Base-by-base conservation (phyloP, 2,329 filamentous ascomycete genomes). In the Neofusicoccum parvum region DNA sequence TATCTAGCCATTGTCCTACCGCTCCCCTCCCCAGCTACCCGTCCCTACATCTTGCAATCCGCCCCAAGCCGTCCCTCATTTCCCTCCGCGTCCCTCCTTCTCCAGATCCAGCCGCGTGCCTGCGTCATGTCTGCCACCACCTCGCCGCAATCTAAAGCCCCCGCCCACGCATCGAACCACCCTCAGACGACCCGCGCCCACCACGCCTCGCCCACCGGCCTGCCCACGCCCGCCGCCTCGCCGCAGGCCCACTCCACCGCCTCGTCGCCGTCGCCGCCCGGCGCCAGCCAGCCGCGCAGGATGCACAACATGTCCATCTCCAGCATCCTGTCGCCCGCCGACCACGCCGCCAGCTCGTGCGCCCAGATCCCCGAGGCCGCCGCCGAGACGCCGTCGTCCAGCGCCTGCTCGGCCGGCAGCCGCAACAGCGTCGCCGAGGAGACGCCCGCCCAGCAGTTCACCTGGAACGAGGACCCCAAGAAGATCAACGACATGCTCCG, bases 221-320 rank as follows among this genome's bases (percentile, higher is more conserved):
- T 64, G 50, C 62, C 62, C 39, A 64, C 62, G n/a, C 62, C 62
- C 43, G 62, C 62, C 51, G 49, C 62, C 39, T 64, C 62, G 12
- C 62, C 62, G n/a, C 62, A 64, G 34, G 32, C 62, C 27, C 39
- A 54, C 14, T 39, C 60, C 5, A 23, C 17, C 34, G 62, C 51
- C 43, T 53, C 37, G 41, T 53, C 49, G 48, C 50, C 49, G 37
- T 63, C 60, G 14, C 39, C 50, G 36, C 15, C 27, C 32, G 27
- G 17, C 58, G 20, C 49, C 23, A 20, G 36, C 5, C 48, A 51
- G 37, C 62, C 49, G 39, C 62, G 62, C 62, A 27, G 62, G 27
- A 50, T 64, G 62, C 62, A 64, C 62, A 64, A 64, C 62, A 64
- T 64, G 62, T 64, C 62, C 39, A 64, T 64, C 43, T 54, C 49